phyloP scores from a whole-genome alignment of 2,329 filamentous ascomycete species.

The Penicillium sp. region DNA sequence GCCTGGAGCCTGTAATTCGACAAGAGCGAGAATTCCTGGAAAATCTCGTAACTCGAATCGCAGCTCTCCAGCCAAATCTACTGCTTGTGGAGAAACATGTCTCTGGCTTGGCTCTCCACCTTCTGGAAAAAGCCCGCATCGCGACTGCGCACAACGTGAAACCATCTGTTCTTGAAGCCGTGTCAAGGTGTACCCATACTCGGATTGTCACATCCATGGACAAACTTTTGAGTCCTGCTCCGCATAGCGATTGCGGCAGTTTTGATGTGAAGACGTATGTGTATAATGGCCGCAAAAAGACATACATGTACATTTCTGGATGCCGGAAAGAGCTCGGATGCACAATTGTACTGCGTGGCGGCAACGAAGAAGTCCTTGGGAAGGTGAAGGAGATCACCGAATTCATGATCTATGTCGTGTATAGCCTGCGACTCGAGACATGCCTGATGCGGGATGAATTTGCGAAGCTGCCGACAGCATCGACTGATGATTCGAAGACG shows the following conservation, averaged over 20 bases:
- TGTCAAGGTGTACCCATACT: slow-evolving; percentile 85
- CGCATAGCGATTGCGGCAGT: slow-evolving; percentile 73
- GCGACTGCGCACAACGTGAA: slow-evolving; percentile 97
- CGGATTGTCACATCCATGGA: slow-evolving; percentile 92
- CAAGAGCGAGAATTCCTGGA: slow-evolving; percentile 92
- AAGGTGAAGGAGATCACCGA: slow-evolving; percentile 91
- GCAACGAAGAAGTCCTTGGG: slow-evolving; percentile 63
- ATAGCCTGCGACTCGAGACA: slow-evolving; percentile 93
- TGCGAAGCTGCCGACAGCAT: slow-evolving; percentile 68
- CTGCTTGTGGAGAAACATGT: slow-evolving; percentile 91
- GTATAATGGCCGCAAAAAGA: slow-evolving; percentile 78
- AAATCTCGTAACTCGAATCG: slow-evolving; percentile 87
- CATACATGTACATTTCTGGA: slow-evolving; percentile 90
- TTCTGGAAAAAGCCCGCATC: slow-evolving; percentile 81
- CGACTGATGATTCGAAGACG: slow-evolving; percentile 43
- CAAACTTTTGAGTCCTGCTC: slow-evolving; percentile 72
- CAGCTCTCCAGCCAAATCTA: slow-evolving; percentile 76
- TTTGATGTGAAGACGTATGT: slow-evolving; percentile 97
- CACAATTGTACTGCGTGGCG: slow-evolving; percentile 86
- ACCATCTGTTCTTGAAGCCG: slow-evolving; percentile 88
- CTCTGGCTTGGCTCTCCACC: slow-evolving; percentile 82
- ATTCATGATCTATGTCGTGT: slow-evolving; percentile 98
- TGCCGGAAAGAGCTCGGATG: slow-evolving; percentile 87
- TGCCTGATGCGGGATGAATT: slow-evolving; percentile 91
- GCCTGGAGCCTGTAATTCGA: slow-evolving; percentile 89